Conservation (phyloP, 495 filamentous ascomycete species). For the Penicillium silybi region DNA sequence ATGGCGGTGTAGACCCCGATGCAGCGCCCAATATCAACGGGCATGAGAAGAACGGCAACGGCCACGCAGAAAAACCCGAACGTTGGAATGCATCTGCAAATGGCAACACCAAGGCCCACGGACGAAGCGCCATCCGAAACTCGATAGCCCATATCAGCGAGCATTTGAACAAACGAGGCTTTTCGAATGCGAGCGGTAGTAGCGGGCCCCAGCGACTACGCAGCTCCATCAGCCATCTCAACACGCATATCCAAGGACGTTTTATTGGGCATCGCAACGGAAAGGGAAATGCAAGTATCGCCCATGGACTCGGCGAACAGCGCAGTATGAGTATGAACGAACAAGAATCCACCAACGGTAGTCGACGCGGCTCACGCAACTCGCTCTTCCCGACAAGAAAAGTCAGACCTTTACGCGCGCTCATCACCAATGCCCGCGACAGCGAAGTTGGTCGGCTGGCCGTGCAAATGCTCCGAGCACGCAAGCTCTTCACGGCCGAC, state of each 20-base stretch:
- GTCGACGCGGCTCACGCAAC: background rate
- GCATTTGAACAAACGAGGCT: slow-evolving; percentile 1
- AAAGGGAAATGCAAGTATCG: background rate
- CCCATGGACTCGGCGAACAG: background rate
- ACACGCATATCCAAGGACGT: background rate
- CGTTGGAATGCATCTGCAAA: background rate
- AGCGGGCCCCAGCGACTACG: background rate
- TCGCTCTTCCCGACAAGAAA: slow-evolving; percentile 1
- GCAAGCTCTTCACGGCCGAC: slow-evolving; percentile 26
- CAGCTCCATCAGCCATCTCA: background rate
- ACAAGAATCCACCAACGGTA: too few species aligned
- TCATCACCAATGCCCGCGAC: slow-evolving; percentile 36
- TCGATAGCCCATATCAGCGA: background rate
- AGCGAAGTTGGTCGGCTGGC: slow-evolving; percentile 38
- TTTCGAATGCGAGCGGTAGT: background rate
- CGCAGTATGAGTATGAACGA: too few species aligned
- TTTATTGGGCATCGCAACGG: slow-evolving; percentile 1
- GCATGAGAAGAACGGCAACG: background rate
- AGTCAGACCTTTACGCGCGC: slow-evolving; percentile 21
- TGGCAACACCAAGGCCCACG: background rate
- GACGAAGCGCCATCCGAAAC: background rate
- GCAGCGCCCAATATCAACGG: background rate
- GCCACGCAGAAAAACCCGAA: background rate
- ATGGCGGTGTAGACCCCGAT: slow-evolving; percentile 37
- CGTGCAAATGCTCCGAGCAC: slow-evolving; percentile 34